phyloP scores from a whole-genome alignment of 345 rosid genomes.

The Populus alba region DNA sequence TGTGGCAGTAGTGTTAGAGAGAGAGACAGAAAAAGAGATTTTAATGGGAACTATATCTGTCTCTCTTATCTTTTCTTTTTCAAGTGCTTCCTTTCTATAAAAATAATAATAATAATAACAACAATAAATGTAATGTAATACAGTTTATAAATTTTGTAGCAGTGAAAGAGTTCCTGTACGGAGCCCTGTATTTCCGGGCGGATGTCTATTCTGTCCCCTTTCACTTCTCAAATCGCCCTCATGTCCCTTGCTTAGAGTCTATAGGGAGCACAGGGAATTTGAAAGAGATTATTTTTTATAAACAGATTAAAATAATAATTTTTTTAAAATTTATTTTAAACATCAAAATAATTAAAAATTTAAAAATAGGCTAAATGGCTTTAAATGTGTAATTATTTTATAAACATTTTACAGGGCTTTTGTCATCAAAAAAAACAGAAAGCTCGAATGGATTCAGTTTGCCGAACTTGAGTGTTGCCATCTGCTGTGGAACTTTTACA shows the following conservation, averaged over 20 bases:
- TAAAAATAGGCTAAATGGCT: too few relatives aligned
- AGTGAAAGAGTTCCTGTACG: slow-evolving; percentile 27
- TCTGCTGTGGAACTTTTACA: neutral
- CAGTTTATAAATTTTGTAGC: neutral
- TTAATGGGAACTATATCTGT: neutral
- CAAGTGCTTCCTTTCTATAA: neutral
- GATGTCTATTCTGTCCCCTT: slow-evolving; percentile 65
- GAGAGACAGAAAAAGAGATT: neutral
- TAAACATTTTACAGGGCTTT: neutral
- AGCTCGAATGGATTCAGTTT: neutral
- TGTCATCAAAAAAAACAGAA: neutral
- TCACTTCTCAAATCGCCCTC: slow-evolving; percentile 36
- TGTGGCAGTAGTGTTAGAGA: slow-evolving; percentile 30
- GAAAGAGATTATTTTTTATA: too few relatives aligned
- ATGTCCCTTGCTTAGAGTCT: slow-evolving; percentile 18
- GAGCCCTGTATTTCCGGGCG: slow-evolving; percentile 55
- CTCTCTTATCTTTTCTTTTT: neutral
- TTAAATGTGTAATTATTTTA: neutral
- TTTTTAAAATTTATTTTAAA: too few relatives aligned
- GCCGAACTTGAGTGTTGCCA: slow-evolving; percentile 3
- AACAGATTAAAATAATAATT: too few relatives aligned
- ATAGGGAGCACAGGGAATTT: too few relatives aligned
- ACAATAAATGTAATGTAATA: neutral
- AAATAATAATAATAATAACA: too few relatives aligned
- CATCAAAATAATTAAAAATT: too few relatives aligned